Conservation (phyloP, 352 stramenopile genomes). For the Phytophthora pinifolia region DNA sequence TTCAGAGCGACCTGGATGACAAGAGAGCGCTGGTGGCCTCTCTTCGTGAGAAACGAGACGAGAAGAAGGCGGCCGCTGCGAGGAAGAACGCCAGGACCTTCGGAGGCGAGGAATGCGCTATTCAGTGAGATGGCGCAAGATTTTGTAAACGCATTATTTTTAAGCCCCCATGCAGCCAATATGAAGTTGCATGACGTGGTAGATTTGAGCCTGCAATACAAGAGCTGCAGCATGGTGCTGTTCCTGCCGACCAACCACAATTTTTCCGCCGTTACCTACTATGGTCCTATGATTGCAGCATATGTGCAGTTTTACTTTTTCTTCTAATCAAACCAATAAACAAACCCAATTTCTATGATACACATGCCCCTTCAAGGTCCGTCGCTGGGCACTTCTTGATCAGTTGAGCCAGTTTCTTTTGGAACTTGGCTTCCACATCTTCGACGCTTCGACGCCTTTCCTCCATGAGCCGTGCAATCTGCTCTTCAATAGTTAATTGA, state of each 20-base stretch:
- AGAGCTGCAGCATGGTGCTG: too few relatives aligned
- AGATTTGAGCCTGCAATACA: too few relatives aligned
- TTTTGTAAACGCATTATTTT: too few relatives aligned
- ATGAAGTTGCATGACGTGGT: too few relatives aligned
- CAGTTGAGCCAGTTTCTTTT: slow-evolving; percentile 36
- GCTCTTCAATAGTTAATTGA: slow-evolving; percentile 25
- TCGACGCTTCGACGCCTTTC: slow-evolving; percentile 33
- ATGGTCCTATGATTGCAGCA: too few relatives aligned
- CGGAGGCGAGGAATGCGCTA: slow-evolving; percentile 54
- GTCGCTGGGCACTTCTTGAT: slow-evolving; percentile 5
- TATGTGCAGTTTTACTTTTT: too few relatives aligned
- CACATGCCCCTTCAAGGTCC: slow-evolving; percentile 35
- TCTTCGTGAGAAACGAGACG: slow-evolving; percentile 56
- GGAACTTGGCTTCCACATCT: slow-evolving; percentile 41
- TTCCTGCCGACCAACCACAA: too few relatives aligned
- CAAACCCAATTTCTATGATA: too few relatives aligned
- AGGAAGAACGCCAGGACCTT: slow-evolving; percentile 44
- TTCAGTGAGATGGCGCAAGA: slow-evolving; percentile 30
- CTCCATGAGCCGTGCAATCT: slow-evolving; percentile 39
- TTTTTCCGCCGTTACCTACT: too few relatives aligned
- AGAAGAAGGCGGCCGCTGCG: slow-evolving; percentile 43
- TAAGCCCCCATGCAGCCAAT: too few relatives aligned
- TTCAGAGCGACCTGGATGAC: slow-evolving; percentile 55
- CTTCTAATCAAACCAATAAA: too few relatives aligned
- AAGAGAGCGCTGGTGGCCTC: slow-evolving; percentile 46